Conservation (phyloP, 179 eudicot species). For the Silene coronaria region DNA sequence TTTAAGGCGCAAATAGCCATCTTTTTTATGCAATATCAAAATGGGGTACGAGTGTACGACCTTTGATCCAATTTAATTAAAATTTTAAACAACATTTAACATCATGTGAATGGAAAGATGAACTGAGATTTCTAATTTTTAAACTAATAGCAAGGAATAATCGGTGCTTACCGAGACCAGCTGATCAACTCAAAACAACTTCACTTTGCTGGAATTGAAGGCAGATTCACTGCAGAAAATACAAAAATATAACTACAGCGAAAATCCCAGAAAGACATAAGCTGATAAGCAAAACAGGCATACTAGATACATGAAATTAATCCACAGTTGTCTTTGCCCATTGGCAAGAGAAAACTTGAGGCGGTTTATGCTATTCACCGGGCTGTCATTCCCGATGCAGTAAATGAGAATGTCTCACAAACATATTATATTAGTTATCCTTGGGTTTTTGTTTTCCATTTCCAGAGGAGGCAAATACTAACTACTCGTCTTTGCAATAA, state of each 20-base stretch:
- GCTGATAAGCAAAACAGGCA: not conserved
- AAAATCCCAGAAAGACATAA: not conserved
- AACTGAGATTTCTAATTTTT: not conserved
- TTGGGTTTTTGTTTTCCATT: no score
- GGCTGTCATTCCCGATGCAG: no score
- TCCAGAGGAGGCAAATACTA: no score
- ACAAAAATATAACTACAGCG: not conserved
- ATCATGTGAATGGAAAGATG: not conserved
- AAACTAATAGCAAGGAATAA: not conserved
- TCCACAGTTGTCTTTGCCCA: no score
- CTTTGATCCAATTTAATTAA: not conserved
- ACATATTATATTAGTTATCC: no score
- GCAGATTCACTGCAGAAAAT: conserved; percentile 48
- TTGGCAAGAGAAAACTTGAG: no score
- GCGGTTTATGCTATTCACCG: no score
- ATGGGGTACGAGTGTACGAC: not conserved
- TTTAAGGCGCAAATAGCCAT: no score
- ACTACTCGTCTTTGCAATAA: no score
- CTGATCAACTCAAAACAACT: conserved; percentile 53
- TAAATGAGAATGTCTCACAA: no score
- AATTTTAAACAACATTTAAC: not conserved
- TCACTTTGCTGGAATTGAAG: conserved; percentile 58
- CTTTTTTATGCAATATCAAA: not conserved
- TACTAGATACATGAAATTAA: not conserved
- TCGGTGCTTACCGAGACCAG: conserved; percentile 41